phyloP scores from a whole-genome alignment of 805 yeast genomes.

The Sugiyamaella floridensis region DNA sequence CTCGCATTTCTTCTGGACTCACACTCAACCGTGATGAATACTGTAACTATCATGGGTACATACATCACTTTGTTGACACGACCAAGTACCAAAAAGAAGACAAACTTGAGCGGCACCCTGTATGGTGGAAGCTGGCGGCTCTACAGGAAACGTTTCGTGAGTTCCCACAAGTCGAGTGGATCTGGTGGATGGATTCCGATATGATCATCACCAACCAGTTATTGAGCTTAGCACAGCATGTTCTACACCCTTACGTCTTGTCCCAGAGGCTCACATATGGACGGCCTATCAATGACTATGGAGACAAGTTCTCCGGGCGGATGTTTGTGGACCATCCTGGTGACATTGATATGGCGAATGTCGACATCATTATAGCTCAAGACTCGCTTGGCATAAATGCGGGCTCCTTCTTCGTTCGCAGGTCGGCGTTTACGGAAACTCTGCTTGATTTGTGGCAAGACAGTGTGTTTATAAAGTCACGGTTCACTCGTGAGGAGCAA shows the following conservation, averaged over 20 bases:
- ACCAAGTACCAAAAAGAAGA: slow-evolving; percentile 15
- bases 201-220: slow-evolving; percentile 30
- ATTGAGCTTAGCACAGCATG: slow-evolving; percentile 23
- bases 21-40: slow-evolving; percentile 28
- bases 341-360: slow-evolving; percentile 12
- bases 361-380: slow-evolving; percentile 26
- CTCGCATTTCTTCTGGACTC: neutral
- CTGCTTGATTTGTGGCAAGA: slow-evolving; percentile 29
- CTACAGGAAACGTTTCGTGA: slow-evolving; percentile 26
- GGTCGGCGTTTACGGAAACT: slow-evolving; percentile 19
- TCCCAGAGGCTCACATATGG: slow-evolving; percentile 20
- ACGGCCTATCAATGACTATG: slow-evolving; percentile 17
- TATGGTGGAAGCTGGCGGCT: slow-evolving; percentile 32
- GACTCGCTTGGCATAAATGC: slow-evolving; percentile 28
- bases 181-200: slow-evolving; percentile 36
- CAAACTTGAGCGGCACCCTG: slow-evolving; percentile 13
- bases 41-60: slow-evolving; percentile 29
- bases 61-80: slow-evolving; percentile 25
- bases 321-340: slow-evolving; percentile 12
- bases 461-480: slow-evolving; percentile 12
- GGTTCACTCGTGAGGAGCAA: slow-evolving; percentile 22
- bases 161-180: slow-evolving; percentile 33
- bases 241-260: slow-evolving; percentile 26
- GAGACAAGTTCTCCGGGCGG: slow-evolving; percentile 8
- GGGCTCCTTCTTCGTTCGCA: slow-evolving; percentile 28